phyloP scores from a whole-genome alignment of 1,284 basidiomycete species.

The Cutaneotrichosporon arboriforme region DNA sequence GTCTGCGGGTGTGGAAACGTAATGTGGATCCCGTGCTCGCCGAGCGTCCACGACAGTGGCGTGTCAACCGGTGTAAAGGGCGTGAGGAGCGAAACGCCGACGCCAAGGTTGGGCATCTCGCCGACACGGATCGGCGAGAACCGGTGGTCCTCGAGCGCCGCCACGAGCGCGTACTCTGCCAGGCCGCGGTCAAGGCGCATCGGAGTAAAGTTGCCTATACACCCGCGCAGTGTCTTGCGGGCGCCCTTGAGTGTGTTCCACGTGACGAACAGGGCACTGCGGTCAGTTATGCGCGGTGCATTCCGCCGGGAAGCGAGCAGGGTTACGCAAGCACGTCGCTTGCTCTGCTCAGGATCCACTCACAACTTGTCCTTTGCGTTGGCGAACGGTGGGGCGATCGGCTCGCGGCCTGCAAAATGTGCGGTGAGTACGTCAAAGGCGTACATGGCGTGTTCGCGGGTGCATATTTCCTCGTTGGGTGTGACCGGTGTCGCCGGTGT shows the following conservation, averaged over 20 bases:
- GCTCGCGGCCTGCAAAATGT: slow-evolving; percentile 29
- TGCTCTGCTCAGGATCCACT: slow-evolving; percentile 9
- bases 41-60: slow-evolving; percentile 88
- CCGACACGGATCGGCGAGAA: slow-evolving; percentile 62
- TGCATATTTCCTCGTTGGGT: slow-evolving; percentile 23
- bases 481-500: slow-evolving; percentile 14
- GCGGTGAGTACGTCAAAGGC: slow-evolving; percentile 52
- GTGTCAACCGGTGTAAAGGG: slow-evolving; percentile 79
- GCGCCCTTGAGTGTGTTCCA: slow-evolving; percentile 64
- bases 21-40: slow-evolving; percentile 87
- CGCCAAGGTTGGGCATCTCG: slow-evolving; percentile 71
- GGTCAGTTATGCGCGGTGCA: neutral
- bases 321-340: too few species aligned
- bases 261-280: slow-evolving; percentile 89
- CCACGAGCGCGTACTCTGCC: slow-evolving; percentile 78
- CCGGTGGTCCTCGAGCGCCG: slow-evolving; percentile 52
- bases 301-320: too few species aligned
- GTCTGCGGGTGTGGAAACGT: slow-evolving; percentile 70
- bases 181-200: slow-evolving; percentile 70
- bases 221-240: slow-evolving; percentile 65
- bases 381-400: slow-evolving; percentile 21
- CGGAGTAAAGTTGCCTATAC: slow-evolving; percentile 89
- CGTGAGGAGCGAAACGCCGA: slow-evolving; percentile 82
- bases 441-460: slow-evolving; percentile 49
- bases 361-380: slow-evolving; percentile 32